A percentile compares a stretch with the other conserved stretches of the same genome.
These are phyloP conservation scores for Aspergillus sclerotiicarbonarius DNA, from an alignment of 495 filamentous ascomycete species.

Conservation along the genomic window DNA sequence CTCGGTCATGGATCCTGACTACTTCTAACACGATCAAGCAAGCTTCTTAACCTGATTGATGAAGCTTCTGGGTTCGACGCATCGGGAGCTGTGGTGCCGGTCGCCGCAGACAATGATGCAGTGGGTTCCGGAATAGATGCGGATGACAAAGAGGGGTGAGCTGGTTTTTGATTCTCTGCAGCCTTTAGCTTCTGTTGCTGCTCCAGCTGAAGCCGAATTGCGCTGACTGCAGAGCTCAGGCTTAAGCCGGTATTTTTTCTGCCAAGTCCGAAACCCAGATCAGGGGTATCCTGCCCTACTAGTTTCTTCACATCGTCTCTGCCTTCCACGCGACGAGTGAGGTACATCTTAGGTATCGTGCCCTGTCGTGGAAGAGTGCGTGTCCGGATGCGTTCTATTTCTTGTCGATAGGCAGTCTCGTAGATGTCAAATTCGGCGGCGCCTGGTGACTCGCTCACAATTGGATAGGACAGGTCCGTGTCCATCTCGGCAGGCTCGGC, in stretches of 20 bases:
- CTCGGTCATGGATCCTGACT: slow-evolving; percentile 13
- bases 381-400: slow-evolving; percentile 69
- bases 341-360: slow-evolving; percentile 49
- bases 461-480: slow-evolving; percentile 16
- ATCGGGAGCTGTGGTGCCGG: slow-evolving; percentile 18
- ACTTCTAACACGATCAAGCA: slow-evolving; percentile 24
- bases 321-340: slow-evolving; percentile 60
- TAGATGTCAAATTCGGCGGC: slow-evolving; percentile 83
- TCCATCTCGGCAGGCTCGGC: slow-evolving; percentile 20
- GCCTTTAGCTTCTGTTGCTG: slow-evolving; percentile 2
- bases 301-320: slow-evolving; percentile 44
- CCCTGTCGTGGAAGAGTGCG: slow-evolving; percentile 31
- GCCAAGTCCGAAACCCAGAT: slow-evolving; percentile 12
- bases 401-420: slow-evolving; percentile 77
- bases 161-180: not conserved
- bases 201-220: slow-evolving; percentile 23
- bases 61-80: slow-evolving; percentile 18
- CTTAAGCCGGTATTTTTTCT: slow-evolving; percentile 16
- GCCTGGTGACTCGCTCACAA: slow-evolving; percentile 79
- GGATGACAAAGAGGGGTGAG: not conserved
- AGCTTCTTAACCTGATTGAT: slow-evolving; percentile 20
- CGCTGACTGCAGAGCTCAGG: slow-evolving; percentile 17
- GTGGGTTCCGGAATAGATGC: slow-evolving; percentile 18
- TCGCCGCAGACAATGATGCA: slow-evolving; percentile 24
- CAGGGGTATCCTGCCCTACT: slow-evolving; percentile 24